Conservation (phyloP, 768 basidiomycete genomes). For the Termitomyces sp. region DNA sequence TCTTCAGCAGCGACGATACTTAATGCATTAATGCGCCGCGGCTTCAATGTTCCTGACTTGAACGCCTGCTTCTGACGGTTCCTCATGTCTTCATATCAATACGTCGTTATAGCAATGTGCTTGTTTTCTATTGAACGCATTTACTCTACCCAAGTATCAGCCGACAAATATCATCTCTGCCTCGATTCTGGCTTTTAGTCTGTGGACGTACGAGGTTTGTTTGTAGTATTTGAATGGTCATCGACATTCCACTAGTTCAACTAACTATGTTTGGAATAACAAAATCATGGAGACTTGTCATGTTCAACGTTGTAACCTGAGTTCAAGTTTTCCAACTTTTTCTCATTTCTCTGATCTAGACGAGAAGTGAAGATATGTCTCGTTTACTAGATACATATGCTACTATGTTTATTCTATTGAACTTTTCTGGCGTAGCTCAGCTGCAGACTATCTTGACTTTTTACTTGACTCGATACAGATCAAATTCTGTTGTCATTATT, state of each 20-base stretch:
- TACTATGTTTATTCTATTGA: no score
- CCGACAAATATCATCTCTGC: not conserved
- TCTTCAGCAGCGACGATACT: not conserved
- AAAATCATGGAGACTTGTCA: not conserved
- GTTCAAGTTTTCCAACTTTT: not conserved
- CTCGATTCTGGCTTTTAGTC: not conserved
- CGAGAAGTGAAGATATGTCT: not conserved
- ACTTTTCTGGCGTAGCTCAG: no score
- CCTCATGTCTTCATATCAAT: not conserved
- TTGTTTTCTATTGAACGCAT: not conserved
- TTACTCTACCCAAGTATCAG: not conserved
- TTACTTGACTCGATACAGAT: not conserved
- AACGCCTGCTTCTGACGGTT: not conserved
- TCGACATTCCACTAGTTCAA: not conserved
- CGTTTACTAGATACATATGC: not conserved
- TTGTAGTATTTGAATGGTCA: not conserved
- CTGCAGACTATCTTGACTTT: not conserved
- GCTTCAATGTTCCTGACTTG: not conserved
- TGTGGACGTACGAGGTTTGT: not conserved
- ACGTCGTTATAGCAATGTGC: not conserved
- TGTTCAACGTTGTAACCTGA: not conserved
- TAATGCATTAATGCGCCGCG: no score
- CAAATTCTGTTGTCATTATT: not conserved
- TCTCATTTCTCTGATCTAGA: not conserved
- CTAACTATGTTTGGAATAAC: not conserved